Evolutionary conservation across 2,329 filamentous ascomycete genomes (phyloP).

Genomic region (Chaetomium strumarium): DNA sequence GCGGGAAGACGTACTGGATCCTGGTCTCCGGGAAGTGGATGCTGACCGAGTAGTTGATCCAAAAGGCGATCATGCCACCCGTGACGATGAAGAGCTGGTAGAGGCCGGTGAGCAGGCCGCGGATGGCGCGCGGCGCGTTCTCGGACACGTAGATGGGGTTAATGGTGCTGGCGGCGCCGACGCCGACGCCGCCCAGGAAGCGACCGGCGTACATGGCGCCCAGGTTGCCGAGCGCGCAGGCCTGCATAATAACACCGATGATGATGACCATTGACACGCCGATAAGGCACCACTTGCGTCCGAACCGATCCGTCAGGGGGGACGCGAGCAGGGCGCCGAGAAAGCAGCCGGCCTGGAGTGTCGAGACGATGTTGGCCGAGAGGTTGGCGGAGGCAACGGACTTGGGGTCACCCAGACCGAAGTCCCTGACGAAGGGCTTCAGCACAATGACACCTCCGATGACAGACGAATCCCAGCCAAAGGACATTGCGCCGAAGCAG

Average conservation of each 20-base stretch:
- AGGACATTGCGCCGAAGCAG: constrained; percentile 48
- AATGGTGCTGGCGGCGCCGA: constrained; percentile 38
- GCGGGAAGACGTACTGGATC: constrained; percentile 51
- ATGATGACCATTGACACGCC: constrained; percentile 49
- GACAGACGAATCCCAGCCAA: constrained; percentile 58
- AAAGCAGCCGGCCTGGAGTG: constrained; percentile 40
- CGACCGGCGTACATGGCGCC: constrained; percentile 58
- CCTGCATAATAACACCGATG: constrained; percentile 56
- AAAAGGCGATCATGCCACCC: constrained; percentile 39
- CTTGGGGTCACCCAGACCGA: constrained; percentile 39
- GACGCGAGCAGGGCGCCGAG: constrained; percentile 40
- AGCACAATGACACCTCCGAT: constrained; percentile 62
- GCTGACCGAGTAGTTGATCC: constrained; percentile 43
- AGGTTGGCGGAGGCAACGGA: constrained; percentile 46
- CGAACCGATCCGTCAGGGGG: constrained; percentile 46
- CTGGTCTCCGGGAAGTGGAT: constrained; percentile 33
- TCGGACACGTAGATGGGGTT: constrained; percentile 42
- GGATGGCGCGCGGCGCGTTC: constrained; percentile 40
- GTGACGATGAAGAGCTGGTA: constrained; percentile 44
- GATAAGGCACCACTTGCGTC: constrained; percentile 50
- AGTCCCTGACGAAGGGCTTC: constrained; percentile 50
- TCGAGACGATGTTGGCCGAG: constrained; percentile 60
- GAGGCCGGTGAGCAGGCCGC: constrained; percentile 39
- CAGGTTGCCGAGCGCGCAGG: constrained; percentile 50
- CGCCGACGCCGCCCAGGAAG: constrained; percentile 44